Conservation (phyloP, 31 red algal genomes). For the Bonnemaisonia californica region DNA sequence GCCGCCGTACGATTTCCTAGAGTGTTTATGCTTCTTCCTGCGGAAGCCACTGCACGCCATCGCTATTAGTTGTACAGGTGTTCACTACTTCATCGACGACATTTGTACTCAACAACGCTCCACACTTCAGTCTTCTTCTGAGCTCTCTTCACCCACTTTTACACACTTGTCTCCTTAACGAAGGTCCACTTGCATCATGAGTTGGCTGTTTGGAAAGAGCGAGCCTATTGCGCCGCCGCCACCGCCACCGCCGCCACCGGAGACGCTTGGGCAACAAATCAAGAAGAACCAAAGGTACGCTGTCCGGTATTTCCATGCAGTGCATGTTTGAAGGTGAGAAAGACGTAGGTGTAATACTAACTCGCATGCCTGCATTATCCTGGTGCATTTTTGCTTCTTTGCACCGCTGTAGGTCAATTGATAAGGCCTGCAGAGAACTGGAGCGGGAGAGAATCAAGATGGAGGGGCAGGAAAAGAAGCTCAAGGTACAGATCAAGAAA, state of each 20-base stretch:
- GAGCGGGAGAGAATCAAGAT: conserved; percentile 96
- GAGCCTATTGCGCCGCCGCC: conserved; percentile 63
- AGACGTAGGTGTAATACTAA: no score
- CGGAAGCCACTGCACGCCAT: no score
- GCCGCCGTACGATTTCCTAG: no score
- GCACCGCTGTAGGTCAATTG: conserved; percentile 60
- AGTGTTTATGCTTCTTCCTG: no score
- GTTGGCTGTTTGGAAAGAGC: conserved; percentile 76
- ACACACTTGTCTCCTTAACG: no score
- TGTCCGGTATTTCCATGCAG: not conserved
- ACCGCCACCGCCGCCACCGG: conserved; percentile 56
- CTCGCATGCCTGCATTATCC: not conserved
- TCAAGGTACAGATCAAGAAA: conserved; percentile 89
- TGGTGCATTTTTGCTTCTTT: not conserved
- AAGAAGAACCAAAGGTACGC: conserved; percentile 72
- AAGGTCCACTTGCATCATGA: conserved; percentile 54
- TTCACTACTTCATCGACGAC: no score
- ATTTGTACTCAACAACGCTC: no score
- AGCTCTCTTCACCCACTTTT: no score
- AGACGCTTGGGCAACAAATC: conserved; percentile 64
- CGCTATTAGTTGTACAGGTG: no score
- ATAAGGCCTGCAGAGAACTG: conserved; percentile 91
- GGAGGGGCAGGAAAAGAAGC: conserved; percentile 76
- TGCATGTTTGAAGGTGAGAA: no score
- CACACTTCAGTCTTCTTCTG: no score